Base-by-base conservation (phyloP, 768 basidiomycete genomes). In the Strobilomyces dryophilus region DNA sequence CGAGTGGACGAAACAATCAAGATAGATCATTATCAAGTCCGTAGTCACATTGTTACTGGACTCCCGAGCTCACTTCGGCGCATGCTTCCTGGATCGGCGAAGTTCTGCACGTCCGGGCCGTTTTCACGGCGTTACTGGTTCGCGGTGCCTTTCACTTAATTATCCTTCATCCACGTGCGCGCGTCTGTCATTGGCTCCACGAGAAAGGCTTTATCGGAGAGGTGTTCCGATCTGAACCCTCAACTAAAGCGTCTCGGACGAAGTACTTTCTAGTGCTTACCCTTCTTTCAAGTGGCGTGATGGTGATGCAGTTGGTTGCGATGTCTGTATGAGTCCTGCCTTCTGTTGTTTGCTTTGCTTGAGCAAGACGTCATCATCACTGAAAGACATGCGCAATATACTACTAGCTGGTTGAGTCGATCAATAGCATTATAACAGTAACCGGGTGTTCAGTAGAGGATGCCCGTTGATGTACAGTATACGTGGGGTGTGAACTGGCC, bases 381-480 rank as follows among this genome's bases (percentile, higher is more conserved):
- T 9, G 29, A 29, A 29, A 9, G 6, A 29, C 9, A 29, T 29
- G 29, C 29, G 29, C 29, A 29, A 29, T 29, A 29, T 29, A 7
- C 1, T 27, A 35, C 24, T 24, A 24, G 24, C 24, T 24, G 24
- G 24, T 35, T 3, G 35, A 35, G 35, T 35, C 14, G 14, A 35
- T 24, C 24, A 45, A 27, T 54, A n/a, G 35, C 20, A 60, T 59
- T 76, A 88, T 58, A 83, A 65, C 65, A 87, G 64, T 64, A 92
- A 65, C 63, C 83, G 79, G 58, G 89, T 89, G 70, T 92, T 92
- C 53, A 86, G 68, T 63, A 92, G 67, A 47, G 88, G 81, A 66
- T 85, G 82, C 27, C 85, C 85, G 59, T 89, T 90, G 64, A 92
- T 75, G 74, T 86, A 87, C 65, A 92, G 67, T 61, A 90, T 76